A percentile compares a stretch with the other conserved stretches of the same genome.
phyloP scores from a whole-genome alignment of 768 basidiomycete species.

The Boletus subcaerulescens region DNA sequence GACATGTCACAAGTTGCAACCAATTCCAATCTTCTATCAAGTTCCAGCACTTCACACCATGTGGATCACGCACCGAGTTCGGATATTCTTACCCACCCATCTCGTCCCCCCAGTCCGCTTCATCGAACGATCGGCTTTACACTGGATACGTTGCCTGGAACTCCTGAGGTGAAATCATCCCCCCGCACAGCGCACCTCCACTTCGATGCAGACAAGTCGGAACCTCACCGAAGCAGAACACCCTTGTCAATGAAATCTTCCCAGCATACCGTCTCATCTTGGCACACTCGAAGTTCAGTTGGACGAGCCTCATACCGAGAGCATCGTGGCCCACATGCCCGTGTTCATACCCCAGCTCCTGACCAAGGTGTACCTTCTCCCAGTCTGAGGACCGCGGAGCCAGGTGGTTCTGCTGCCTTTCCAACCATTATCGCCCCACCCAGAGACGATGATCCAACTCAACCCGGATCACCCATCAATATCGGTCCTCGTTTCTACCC shows the following conservation, averaged over 20 bases:
- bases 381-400: not conserved
- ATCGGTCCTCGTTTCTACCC: no score
- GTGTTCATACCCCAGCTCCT: conserved; percentile 6
- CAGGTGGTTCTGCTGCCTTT: not conserved
- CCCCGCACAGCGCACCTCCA: not conserved
- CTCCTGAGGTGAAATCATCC: not conserved
- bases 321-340: conserved; percentile 15
- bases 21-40: not conserved
- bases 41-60: not conserved
- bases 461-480: conserved; percentile 4
- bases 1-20: not conserved
- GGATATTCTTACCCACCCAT: not conserved
- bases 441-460: not conserved
- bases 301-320: conserved; percentile 24
- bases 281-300: conserved; percentile 12
- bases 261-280: conserved; percentile 14
- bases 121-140: not conserved
- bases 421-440: conserved; percentile 5
- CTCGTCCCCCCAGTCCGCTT: conserved; percentile 1
- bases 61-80: no score
- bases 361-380: not conserved
- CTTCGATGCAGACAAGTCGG: not conserved
- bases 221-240: conserved; percentile 5
- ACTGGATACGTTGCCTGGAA: not conserved
- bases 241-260: conserved; percentile 15